These are phyloP conservation scores for Cephalotrichum gorgonifer DNA, from an alignment of 2,329 filamentous ascomycete species.

Conservation along the genomic window DNA sequence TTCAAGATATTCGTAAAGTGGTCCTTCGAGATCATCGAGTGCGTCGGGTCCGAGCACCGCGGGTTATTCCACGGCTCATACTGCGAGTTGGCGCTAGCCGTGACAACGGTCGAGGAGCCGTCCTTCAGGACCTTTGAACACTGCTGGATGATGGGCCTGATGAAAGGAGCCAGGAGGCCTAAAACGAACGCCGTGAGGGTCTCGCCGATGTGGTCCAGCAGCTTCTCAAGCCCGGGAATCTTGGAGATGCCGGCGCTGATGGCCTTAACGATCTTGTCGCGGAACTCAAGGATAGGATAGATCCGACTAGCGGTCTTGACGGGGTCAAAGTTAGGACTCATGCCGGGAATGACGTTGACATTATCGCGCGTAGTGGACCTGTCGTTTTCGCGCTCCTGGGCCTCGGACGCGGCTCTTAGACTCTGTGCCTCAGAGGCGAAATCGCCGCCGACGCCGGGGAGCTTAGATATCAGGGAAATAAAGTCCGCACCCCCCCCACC, in stretches of 20 bases:
- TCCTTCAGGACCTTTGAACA: conserved; percentile 78
- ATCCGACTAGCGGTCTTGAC: conserved; percentile 70
- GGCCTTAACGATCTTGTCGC: conserved; percentile 83
- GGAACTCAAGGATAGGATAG: conserved; percentile 88
- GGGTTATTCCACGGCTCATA: conserved; percentile 73
- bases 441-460: conserved; percentile 59
- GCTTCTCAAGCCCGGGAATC: conserved; percentile 77
- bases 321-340: conserved; percentile 67
- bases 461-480: conserved; percentile 61
- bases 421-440: conserved; percentile 57
- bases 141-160: conserved; percentile 81
- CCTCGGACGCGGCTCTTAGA: conserved; percentile 49
- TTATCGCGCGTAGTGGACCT: conserved; percentile 26
- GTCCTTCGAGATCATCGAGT: conserved; percentile 76
- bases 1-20: conserved; percentile 75
- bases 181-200: conserved; percentile 86
- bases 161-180: conserved; percentile 80
- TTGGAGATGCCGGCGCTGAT: conserved; percentile 82
- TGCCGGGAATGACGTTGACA: conserved; percentile 57
- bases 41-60: conserved; percentile 65
- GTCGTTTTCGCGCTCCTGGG: conserved; percentile 51
- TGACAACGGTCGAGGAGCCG: conserved; percentile 64
- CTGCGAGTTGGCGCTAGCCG: conserved; percentile 61
- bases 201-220: conserved; percentile 93
- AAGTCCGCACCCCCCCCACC: conserved; percentile 38